A percentile compares a stretch with the other conserved stretches of the same genome.
phyloP scores from a whole-genome alignment of 768 basidiomycete genomes.

The Coprinopsis marcescibilis region DNA sequence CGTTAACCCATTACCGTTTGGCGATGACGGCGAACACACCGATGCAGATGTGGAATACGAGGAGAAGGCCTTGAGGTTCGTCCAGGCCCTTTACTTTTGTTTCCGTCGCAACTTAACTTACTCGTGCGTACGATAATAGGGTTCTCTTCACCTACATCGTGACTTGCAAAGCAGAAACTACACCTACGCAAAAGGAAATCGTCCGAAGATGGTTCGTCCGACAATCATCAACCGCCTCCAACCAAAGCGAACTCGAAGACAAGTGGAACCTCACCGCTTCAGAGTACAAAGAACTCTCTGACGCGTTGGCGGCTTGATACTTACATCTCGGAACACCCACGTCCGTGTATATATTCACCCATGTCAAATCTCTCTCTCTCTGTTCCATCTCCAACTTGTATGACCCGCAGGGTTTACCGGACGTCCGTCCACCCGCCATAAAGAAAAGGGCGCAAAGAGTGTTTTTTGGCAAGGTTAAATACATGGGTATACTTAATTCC shows the following conservation, averaged over 20 bases:
- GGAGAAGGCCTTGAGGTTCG: slow-evolving; percentile 56
- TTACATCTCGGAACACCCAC: too few species aligned
- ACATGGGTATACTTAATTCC: too few species aligned
- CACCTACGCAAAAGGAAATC: slow-evolving; percentile 20
- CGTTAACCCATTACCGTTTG: slow-evolving; percentile 52
- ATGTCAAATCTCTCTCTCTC: too few species aligned
- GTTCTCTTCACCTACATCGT: slow-evolving; percentile 48
- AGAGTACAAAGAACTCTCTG: not conserved
- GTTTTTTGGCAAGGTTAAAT: too few species aligned
- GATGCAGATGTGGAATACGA: slow-evolving; percentile 56
- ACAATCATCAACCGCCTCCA: slow-evolving; percentile 14
- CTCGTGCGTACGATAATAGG: slow-evolving; percentile 21
- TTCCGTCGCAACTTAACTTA: not conserved
- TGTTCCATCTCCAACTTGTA: too few species aligned
- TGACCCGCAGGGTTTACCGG: too few species aligned
- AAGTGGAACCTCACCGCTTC: slow-evolving; percentile 21
- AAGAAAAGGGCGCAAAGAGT: too few species aligned
- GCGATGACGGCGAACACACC: slow-evolving; percentile 59
- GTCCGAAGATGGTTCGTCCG: slow-evolving; percentile 26
- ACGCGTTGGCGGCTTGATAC: too few species aligned
- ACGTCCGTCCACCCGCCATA: too few species aligned
- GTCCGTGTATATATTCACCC: too few species aligned
- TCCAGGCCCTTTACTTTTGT: slow-evolving; percentile 5
- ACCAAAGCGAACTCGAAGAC: slow-evolving; percentile 19
- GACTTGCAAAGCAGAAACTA: slow-evolving; percentile 30